phyloP scores from a whole-genome alignment of 2,329 filamentous ascomycete genomes.

The Ilyonectria mors-panacis region DNA sequence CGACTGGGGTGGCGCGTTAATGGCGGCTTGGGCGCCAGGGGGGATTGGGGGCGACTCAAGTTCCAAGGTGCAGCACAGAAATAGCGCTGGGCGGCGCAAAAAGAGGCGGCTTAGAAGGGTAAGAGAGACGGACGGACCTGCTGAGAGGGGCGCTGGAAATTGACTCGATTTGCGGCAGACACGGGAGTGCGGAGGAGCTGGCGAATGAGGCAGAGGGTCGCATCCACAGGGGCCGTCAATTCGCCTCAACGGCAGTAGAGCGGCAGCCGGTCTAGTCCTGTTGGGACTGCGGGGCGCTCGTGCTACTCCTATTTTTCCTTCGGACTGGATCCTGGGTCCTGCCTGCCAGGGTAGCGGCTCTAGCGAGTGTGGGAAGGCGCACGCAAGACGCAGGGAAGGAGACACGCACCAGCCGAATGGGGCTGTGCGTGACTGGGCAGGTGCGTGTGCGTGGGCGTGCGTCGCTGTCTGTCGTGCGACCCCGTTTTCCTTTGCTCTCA shows the following conservation, averaged over 20 bases:
- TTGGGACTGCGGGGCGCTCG: conserved; percentile 7
- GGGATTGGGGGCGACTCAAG: not conserved
- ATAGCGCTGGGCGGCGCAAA: conserved; percentile 1
- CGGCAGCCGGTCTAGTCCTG: conserved; percentile 18
- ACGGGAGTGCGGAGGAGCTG: conserved; percentile 1
- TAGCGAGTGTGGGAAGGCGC: conserved; percentile 22
- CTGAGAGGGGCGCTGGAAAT: not conserved
- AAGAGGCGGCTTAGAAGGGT: conserved; percentile 1
- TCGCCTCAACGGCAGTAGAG: conserved; percentile 13
- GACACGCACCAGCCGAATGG: conserved; percentile 23
- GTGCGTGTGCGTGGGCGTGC: conserved; percentile 6
- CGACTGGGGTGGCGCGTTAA: conserved; percentile 5
- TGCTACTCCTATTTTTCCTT: conserved; percentile 25
- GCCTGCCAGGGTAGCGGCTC: not conserved
- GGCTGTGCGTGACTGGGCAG: conserved; percentile 25
- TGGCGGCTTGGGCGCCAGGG: conserved; percentile 5
- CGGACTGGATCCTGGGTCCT: conserved; percentile 6
- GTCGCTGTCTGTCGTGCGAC: conserved; percentile 26
- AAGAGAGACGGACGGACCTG: not conserved
- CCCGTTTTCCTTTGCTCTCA: conserved; percentile 24
- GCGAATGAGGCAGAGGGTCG: conserved; percentile 15
- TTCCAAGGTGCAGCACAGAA: not conserved
- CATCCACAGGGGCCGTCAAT: conserved; percentile 11
- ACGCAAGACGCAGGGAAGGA: conserved; percentile 22
- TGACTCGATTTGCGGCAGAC: not conserved